A percentile compares a stretch with the other conserved stretches of the same genome.
Conservation (phyloP, 768 basidiomycete genomes). For the Serendipita sp. region DNA sequence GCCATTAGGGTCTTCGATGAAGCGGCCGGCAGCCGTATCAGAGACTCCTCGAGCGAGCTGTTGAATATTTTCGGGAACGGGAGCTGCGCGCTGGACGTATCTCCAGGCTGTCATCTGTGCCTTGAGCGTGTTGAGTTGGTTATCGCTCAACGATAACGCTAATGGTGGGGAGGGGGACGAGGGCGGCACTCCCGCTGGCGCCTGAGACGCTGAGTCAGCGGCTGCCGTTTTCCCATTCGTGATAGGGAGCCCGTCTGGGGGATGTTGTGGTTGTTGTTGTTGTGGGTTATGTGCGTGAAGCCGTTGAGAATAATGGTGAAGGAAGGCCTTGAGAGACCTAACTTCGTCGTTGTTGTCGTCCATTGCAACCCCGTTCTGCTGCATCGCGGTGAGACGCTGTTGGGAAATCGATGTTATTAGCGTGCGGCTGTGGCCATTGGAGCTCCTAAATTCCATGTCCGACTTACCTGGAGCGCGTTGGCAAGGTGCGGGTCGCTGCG, state of each 20-base stretch:
- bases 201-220: neutral
- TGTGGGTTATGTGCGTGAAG: neutral
- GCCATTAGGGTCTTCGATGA: slow-evolving; percentile 22
- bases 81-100: slow-evolving; percentile 44
- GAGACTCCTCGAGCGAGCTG: slow-evolving; percentile 49
- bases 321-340: neutral
- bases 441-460: neutral
- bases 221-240: neutral
- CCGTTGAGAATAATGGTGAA: neutral
- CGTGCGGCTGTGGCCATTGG: neutral
- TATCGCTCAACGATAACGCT: slow-evolving; percentile 52
- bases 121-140: slow-evolving; percentile 61
- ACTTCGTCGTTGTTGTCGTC: neutral
- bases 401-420: neutral
- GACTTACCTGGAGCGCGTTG: slow-evolving; percentile 3
- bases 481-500: neutral
- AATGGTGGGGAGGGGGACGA: slow-evolving; percentile 44
- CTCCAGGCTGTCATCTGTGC: slow-evolving; percentile 76
- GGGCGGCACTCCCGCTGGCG: slow-evolving; percentile 5
- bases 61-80: slow-evolving; percentile 54
- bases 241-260: neutral
- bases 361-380: neutral
- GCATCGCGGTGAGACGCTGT: neutral
- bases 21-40: slow-evolving; percentile 45
- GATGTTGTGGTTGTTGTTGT: neutral